phyloP scores from a whole-genome alignment of 495 filamentous ascomycete species.

The Penicillium parvum region DNA sequence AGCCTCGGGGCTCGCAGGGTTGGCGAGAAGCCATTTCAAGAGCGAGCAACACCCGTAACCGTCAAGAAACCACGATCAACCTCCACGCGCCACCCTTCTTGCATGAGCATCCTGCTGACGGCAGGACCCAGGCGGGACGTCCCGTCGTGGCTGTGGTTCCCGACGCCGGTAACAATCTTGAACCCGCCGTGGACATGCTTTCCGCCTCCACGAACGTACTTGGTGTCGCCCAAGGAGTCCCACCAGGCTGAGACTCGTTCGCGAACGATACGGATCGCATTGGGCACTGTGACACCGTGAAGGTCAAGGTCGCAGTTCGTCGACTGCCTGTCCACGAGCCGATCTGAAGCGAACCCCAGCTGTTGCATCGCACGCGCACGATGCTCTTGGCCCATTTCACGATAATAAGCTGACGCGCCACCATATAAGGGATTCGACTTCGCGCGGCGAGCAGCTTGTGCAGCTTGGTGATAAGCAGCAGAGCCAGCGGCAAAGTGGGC shows the following conservation, averaged over 20 bases:
- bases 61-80: conserved; percentile 59
- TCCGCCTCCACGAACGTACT: conserved; percentile 43
- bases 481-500: conserved; percentile 40
- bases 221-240: conserved; percentile 60
- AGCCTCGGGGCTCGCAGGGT: too few relatives aligned
- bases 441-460: conserved; percentile 55
- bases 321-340: conserved; percentile 58
- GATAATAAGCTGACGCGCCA: conserved; percentile 64
- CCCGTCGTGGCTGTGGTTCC: conserved; percentile 73
- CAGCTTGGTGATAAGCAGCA: conserved; percentile 55
- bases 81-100: conserved; percentile 80
- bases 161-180: conserved; percentile 75
- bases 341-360: conserved; percentile 52
- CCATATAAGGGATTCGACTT: conserved; percentile 63
- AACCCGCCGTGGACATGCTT: conserved; percentile 47
- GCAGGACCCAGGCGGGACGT: conserved; percentile 70
- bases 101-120: conserved; percentile 69
- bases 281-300: conserved; percentile 76
- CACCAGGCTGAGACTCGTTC: conserved; percentile 73
- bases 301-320: conserved; percentile 60
- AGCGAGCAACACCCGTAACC: conserved; percentile 56
- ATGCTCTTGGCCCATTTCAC: conserved; percentile 51
- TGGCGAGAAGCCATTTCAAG: too few relatives aligned
- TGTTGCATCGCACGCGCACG: conserved; percentile 40
- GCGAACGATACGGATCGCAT: conserved; percentile 71